These are phyloP conservation scores for Mortierella polycephala DNA, from an alignment of 371 early-diverging fungal species.

Conservation along the genomic window DNA sequence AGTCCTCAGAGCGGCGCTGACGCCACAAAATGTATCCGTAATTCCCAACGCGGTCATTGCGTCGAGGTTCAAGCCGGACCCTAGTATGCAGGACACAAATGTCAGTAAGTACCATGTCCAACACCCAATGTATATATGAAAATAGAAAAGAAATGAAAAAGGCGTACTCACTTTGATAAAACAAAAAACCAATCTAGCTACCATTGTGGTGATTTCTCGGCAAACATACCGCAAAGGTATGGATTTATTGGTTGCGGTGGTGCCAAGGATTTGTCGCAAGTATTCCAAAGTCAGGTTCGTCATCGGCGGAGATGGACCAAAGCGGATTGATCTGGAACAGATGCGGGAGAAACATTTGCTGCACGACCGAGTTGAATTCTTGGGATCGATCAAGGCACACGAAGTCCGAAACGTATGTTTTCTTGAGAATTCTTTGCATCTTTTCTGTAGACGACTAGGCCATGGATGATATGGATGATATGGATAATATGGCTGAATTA, in stretches of 20 bases:
- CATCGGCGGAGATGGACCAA: slow-evolving; percentile 99
- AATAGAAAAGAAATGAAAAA: neutral
- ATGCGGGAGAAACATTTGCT: slow-evolving; percentile 95
- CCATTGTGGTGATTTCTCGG: slow-evolving; percentile 94
- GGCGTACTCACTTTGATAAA: neutral
- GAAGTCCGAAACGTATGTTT: slow-evolving; percentile 84
- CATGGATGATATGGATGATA: neutral
- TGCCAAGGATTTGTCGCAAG: slow-evolving; percentile 93
- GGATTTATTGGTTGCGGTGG: slow-evolving; percentile 91
- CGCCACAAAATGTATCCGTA: slow-evolving; percentile 93
- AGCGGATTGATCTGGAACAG: slow-evolving; percentile 96
- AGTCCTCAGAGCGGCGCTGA: slow-evolving; percentile 91
- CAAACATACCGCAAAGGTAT: slow-evolving; percentile 98
- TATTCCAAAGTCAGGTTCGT: slow-evolving; percentile 89
- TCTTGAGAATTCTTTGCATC: neutral
- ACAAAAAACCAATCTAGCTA: slow-evolving; percentile 63
- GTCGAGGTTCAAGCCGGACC: slow-evolving; percentile 89
- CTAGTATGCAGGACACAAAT: slow-evolving; percentile 76
- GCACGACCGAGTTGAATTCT: slow-evolving; percentile 92
- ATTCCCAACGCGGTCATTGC: slow-evolving; percentile 99
- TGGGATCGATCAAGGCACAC: slow-evolving; percentile 91
- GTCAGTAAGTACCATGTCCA: slow-evolving; percentile 67
- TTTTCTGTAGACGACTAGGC: neutral
- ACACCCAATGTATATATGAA: neutral
- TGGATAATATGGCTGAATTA: too few relatives aligned